phyloP scores from a whole-genome alignment of 2,329 filamentous ascomycete genomes.

The Aspergillus bombycis region DNA sequence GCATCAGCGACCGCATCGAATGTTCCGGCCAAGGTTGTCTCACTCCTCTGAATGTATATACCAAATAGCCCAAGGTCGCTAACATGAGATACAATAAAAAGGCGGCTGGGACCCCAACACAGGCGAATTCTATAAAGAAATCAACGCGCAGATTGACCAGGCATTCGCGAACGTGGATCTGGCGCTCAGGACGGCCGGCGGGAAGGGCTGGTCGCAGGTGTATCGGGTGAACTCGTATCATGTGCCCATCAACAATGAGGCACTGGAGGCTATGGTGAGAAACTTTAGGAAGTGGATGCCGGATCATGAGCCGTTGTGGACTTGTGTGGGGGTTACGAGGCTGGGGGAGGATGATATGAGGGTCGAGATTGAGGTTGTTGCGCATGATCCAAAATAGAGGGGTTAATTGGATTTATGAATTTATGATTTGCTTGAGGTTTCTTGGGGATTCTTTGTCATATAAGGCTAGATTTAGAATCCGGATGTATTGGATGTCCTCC shows the following conservation, averaged over 20 bases:
- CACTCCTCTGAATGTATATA: neutral
- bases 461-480: no score
- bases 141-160: constrained; percentile 53
- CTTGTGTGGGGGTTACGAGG: constrained; percentile 53
- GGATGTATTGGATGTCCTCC: no score
- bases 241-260: constrained; percentile 46
- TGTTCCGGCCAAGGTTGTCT: constrained; percentile 33
- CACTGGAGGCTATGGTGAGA: constrained; percentile 45
- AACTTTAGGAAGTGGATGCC: constrained; percentile 57
- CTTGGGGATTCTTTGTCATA: no score
- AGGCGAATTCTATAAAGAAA: constrained; percentile 33
- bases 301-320: constrained; percentile 58
- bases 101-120: constrained; percentile 39
- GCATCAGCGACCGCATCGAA: constrained; percentile 53
- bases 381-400: constrained; percentile 39
- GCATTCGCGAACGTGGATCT: constrained; percentile 62
- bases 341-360: constrained; percentile 57
- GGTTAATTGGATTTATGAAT: neutral
- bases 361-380: constrained; percentile 62
- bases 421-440: neutral
- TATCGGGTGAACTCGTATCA: constrained; percentile 54
- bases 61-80: neutral
- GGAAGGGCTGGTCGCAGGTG: constrained; percentile 54
- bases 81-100: constrained; percentile 14
- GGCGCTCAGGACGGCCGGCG: constrained; percentile 56